These are phyloP conservation scores for Rutstroemia sydowiana DNA, from an alignment of 2,329 filamentous ascomycete species.

Conservation along the genomic window DNA sequence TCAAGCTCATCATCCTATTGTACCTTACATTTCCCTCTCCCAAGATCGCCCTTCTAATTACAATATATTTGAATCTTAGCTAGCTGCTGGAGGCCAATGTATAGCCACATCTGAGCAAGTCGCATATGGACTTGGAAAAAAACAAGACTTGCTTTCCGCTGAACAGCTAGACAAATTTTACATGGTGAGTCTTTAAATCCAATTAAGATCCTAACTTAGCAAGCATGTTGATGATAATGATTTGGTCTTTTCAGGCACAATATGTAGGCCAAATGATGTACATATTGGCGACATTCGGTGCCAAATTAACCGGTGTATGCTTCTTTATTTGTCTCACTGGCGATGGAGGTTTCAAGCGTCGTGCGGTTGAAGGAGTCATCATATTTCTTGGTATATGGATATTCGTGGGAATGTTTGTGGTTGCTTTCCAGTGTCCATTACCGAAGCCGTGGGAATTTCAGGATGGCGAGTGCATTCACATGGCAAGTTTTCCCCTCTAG, in stretches of 20 bases:
- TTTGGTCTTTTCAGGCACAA: not conserved
- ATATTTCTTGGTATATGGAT: too few species aligned
- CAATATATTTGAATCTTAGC: too few species aligned
- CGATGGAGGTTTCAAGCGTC: too few species aligned
- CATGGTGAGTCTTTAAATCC: not conserved
- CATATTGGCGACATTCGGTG: not conserved
- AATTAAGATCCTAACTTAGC: too few species aligned
- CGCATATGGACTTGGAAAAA: not conserved
- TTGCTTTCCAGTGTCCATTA: not conserved
- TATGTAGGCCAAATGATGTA: conserved; percentile 1
- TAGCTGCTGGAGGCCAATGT: conserved; percentile 1
- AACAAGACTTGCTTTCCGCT: not conserved
- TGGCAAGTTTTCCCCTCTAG: too few species aligned
- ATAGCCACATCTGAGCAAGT: not conserved
- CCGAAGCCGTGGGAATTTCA: not conserved
- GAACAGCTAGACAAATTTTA: not conserved
- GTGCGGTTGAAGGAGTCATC: too few species aligned
- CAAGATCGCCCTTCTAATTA: too few species aligned
- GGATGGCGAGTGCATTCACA: too few species aligned
- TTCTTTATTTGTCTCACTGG: conserved; percentile 1
- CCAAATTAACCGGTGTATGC: not conserved
- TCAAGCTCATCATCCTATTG: too few species aligned
- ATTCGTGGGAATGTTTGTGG: not conserved
- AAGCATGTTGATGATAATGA: too few species aligned
- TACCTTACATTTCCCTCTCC: not conserved